Evolutionary conservation across 1,284 basidiomycete species (phyloP), one percentile per base, ranked within the genome.

Genomic region (Sphagnurus paluster): DNA sequence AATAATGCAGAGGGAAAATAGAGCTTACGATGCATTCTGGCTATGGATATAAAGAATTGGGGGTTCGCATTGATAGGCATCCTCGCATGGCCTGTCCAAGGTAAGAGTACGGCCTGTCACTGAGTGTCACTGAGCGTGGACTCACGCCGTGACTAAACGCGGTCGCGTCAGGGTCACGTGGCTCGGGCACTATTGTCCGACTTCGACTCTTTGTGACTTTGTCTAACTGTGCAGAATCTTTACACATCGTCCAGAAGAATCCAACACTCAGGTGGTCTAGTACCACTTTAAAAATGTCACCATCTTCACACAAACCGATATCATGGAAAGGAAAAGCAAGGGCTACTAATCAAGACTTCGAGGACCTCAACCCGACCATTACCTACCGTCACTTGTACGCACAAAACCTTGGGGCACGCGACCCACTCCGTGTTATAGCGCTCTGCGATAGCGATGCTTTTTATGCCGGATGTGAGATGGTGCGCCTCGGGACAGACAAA

Each of bases 391-490:
- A 89, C 56, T 54, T 90, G 14, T 71, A 79, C 39, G 79, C 83
- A 2, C 72, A 78, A 29, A 82, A 76, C 52, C 74, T 82, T 13
- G 84, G 87, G 25, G 76, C 80, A 24, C 76, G 72, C 53, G 85
- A 89, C 60, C 86, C 86, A 3, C 65, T 90, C 4, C 79, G 87
- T 8, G 83, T 86, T 33, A 77, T 98, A 29, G 93, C 92, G 0
- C 86, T 98, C 39, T 94, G 93, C 64, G 96, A 98, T 61, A 91
- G 88, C 58, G 94, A 97, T 66, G 93, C 93, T 0, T 93, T 94
- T 53, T 94, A 93, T 64, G 92, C 92, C 35, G 83, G 90, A 20
- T 98, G 94, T 67, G 93, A 98, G 68, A 88, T 89, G 66, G 79
- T 89, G 37, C 78, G 93, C 21, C 79, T 97, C 0, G 83, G 80